Conservation (phyloP, 2,329 filamentous ascomycete genomes). For the Grosmannia huntii region DNA sequence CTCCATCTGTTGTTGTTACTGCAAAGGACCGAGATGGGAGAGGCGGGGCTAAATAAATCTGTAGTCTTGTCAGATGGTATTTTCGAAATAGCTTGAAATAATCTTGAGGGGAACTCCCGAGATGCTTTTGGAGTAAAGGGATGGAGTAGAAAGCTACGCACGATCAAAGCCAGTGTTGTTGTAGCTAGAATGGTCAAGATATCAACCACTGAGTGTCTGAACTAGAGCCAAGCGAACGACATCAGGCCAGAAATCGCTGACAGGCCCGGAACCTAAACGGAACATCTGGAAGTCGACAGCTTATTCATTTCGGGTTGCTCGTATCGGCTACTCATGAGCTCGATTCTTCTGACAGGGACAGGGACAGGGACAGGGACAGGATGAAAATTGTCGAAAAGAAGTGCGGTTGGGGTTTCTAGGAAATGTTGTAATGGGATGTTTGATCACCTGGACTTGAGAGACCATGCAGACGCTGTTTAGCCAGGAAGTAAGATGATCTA, state of each 20-base stretch:
- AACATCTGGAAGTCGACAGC: background rate
- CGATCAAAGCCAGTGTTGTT: conserved; percentile 16
- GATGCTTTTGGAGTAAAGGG: conserved; percentile 36
- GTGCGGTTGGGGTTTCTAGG: background rate
- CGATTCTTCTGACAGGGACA: background rate
- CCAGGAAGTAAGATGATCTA: no score
- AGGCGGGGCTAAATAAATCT: conserved; percentile 52
- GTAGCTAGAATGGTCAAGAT: conserved; percentile 48
- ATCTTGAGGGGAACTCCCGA: background rate
- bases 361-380: no score
- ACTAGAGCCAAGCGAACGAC: conserved; percentile 42
- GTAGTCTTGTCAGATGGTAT: background rate
- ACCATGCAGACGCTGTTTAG: no score
- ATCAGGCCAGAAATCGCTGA: background rate
- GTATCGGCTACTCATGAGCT: no score
- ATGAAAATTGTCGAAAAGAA: background rate
- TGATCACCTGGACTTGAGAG: background rate
- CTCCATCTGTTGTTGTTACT: conserved; percentile 51
- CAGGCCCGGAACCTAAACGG: background rate
- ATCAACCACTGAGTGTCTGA: conserved; percentile 55
- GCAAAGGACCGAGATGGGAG: conserved; percentile 58
- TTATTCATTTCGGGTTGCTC: background rate
- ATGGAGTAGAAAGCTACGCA: conserved; percentile 35
- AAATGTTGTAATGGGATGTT: background rate
- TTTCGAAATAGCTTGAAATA: background rate